Evolutionary conservation across 768 basidiomycete genomes (phyloP).

Genomic region (Mycena sanguinolenta): DNA sequence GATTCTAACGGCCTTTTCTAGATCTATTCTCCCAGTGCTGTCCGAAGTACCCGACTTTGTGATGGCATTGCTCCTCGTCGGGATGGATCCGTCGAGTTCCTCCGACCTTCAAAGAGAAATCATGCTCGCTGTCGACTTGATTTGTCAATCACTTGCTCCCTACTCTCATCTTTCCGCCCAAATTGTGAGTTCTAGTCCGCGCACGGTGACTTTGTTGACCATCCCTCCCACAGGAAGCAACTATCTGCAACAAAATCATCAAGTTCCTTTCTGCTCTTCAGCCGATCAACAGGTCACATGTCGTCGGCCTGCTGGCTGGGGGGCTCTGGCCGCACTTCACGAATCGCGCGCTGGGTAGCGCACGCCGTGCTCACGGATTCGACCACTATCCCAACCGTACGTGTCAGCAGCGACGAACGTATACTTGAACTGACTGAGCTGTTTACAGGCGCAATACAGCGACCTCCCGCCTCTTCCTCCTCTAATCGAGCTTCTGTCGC

Average conservation of each 20-base stretch:
- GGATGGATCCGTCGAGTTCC: constrained; percentile 65
- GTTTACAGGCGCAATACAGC: constrained; percentile 55
- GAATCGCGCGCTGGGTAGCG: constrained; percentile 72
- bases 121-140: constrained; percentile 58
- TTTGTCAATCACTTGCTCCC: constrained; percentile 59
- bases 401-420: constrained; percentile 30
- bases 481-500: constrained; percentile 55
- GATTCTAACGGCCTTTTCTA: constrained; percentile 36
- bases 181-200: constrained; percentile 39
- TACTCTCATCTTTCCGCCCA: constrained; percentile 43
- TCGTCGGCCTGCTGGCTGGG: constrained; percentile 65
- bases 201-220: constrained; percentile 24
- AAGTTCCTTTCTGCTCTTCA: constrained; percentile 54
- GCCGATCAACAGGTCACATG: constrained; percentile 62
- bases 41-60: constrained; percentile 64
- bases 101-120: constrained; percentile 61
- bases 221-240: constrained; percentile 59
- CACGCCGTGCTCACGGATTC: constrained; percentile 58
- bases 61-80: constrained; percentile 65
- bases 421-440: constrained; percentile 1
- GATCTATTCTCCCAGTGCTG: constrained; percentile 49
- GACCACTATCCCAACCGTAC: constrained; percentile 40
- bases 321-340: constrained; percentile 63
- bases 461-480: constrained; percentile 65
- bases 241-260: constrained; percentile 61